Evolutionary conservation across 108 stramenopile genomes (phyloP), one percentile per base, ranked within the genome.

Genomic region (Fragilaria crotonensis): DNA sequence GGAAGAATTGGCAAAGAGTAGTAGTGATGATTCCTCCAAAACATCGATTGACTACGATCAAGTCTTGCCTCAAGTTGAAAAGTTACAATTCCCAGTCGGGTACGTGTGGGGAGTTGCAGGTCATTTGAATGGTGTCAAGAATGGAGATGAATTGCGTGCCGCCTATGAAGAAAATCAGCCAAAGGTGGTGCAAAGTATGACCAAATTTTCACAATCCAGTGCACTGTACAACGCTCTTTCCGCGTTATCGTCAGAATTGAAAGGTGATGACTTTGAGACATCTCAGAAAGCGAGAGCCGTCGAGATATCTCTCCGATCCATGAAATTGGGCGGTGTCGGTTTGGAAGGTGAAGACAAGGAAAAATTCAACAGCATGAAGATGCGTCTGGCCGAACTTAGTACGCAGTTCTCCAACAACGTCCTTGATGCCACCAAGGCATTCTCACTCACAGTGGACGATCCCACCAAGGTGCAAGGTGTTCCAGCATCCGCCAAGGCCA

Each of bases 91-190:
- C 50, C 75, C 78, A 0, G 49, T 81, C 25, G 83, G 83, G 25
- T 97, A 79, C 64, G 88, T 80, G 3, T 98, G 98, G 98, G 95
- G 96, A 17, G 86, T 98, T n/a, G 95, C 96, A 25, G 81, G 90
- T 25, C 98, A 98, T 73, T 78, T 98, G 53, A 95, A 94, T 52
- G 95, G 95, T 0, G 98, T 98, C 30, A 96, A 96, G 79, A 95
- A 97, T 73, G 75, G 80, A 5, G 95, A 96, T 23, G 93, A 89
- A 41, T 69, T 98, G n/a, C 80, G 98, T 3, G 69, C 76, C 45
- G 95, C 87, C 30, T 95, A 98, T 71, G 92, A 96, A 70, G 70
- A 70, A 30, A 89, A 91, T 62, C 96, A 97, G 63, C 90, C 93
- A 27, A 84, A 87, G 53, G 90, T 98, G n/a, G 90, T 98, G 19